phyloP scores from a whole-genome alignment of 23 red algal genomes.

The Cyanidiococcus yangmingshanensis region DNA sequence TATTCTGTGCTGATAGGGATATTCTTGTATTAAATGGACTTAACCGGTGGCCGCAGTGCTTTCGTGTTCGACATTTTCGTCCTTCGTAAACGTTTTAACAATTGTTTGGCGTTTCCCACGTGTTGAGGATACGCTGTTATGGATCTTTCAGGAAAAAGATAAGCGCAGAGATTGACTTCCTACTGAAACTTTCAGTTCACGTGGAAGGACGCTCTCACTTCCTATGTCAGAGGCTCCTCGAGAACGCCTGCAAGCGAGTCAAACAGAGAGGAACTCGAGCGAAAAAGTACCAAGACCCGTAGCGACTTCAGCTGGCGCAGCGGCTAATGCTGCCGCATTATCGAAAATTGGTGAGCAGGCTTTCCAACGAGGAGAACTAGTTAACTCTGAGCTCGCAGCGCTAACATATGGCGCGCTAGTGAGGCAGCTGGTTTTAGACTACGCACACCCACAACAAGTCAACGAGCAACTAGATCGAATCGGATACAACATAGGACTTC shows the following conservation, averaged over 20 bases:
- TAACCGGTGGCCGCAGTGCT: no score
- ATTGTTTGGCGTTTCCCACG: no score
- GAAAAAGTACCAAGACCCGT: background rate
- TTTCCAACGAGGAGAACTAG: constrained; percentile 63
- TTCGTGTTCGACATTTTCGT: no score
- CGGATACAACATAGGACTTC: constrained; percentile 91
- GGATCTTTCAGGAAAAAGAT: no score
- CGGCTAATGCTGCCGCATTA: background rate
- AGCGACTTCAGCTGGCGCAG: background rate
- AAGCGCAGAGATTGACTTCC: no score
- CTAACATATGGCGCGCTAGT: constrained; percentile 94
- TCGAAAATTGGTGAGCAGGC: constrained; percentile 55
- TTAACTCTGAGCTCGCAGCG: constrained; percentile 84
- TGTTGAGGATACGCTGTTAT: no score
- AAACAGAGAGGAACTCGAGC: background rate
- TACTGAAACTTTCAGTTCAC: no score
- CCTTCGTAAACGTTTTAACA: no score
- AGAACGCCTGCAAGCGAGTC: background rate
- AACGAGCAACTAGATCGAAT: constrained; percentile 72
- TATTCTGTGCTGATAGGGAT: no score
- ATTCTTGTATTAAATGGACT: no score
- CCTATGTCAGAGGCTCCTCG: background rate
- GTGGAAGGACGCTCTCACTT: no score
- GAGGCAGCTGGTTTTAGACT: constrained; percentile 79
- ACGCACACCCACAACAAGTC: constrained; percentile 66